Evolutionary conservation across 2,329 filamentous ascomycete species (phyloP).

Genomic region (Endoconidiophora polonica): DNA sequence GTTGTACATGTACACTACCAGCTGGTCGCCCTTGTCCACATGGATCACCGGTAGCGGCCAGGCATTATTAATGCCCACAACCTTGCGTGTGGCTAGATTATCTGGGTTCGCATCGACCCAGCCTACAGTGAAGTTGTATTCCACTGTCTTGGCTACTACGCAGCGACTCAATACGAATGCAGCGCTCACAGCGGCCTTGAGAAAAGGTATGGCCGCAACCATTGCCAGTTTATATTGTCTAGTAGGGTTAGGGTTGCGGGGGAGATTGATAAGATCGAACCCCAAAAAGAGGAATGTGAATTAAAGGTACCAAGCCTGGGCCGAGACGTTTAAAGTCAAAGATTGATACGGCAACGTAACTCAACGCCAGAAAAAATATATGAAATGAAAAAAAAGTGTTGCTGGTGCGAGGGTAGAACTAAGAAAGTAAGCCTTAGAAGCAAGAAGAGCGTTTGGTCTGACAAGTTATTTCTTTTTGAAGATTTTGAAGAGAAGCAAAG

Average conservation of each 20-base stretch:
- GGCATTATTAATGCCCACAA: conserved; percentile 47
- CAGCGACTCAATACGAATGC: too few species aligned
- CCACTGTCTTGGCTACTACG: conserved; percentile 24
- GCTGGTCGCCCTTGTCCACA: conserved; percentile 34
- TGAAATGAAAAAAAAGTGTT: not conserved
- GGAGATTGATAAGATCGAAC: not conserved
- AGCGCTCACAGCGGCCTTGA: conserved; percentile 18
- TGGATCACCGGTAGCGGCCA: conserved; percentile 47
- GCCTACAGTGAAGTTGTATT: conserved; percentile 41
- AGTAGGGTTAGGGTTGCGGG: not conserved
- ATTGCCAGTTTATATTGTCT: not conserved
- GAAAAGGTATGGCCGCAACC: not conserved
- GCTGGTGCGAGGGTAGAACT: not conserved
- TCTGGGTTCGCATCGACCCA: conserved; percentile 48
- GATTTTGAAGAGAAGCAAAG: not conserved
- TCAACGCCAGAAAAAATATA: not conserved
- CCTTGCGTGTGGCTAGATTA: conserved; percentile 35
- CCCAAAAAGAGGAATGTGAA: not conserved
- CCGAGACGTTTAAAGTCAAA: conserved; percentile 1
- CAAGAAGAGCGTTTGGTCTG: not conserved
- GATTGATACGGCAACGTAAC: conserved; percentile 2
- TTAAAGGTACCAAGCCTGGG: conserved; percentile 2
- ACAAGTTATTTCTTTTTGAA: not conserved
- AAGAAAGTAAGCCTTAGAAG: not conserved
- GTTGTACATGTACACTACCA: conserved; percentile 33